These are phyloP conservation scores for Onygenales sp. DNA, from an alignment of 2,329 filamentous ascomycete species.

Conservation along the genomic window DNA sequence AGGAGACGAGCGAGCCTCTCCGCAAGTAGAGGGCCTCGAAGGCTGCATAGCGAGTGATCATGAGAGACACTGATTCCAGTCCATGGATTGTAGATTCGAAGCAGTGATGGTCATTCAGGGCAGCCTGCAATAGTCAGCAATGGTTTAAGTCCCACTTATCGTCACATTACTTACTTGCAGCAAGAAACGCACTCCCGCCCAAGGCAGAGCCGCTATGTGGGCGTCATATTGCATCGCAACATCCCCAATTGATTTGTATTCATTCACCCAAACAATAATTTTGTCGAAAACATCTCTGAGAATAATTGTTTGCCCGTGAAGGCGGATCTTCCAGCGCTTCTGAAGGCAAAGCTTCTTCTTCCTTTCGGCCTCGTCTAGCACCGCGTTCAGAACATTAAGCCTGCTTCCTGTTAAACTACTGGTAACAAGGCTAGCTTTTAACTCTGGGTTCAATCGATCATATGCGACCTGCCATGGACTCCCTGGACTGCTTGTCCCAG, in stretches of 20 bases:
- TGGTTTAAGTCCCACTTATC: too few species aligned
- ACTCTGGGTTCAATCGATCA: neutral
- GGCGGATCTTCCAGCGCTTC: slow-evolving; percentile 4
- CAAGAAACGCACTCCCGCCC: too few species aligned
- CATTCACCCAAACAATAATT: slow-evolving; percentile 12
- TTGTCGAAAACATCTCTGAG: slow-evolving; percentile 7
- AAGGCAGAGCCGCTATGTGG: too few species aligned
- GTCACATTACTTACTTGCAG: too few species aligned
- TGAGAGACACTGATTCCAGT: too few species aligned
- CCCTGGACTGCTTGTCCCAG: neutral
- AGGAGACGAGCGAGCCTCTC: too few species aligned
- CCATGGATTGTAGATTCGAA: too few species aligned
- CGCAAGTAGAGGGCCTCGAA: too few species aligned
- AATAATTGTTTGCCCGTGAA: slow-evolving; percentile 1
- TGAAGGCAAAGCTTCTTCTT: slow-evolving; percentile 2
- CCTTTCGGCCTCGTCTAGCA: neutral
- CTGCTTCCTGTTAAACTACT: neutral
- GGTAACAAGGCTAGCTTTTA: neutral
- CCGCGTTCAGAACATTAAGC: neutral
- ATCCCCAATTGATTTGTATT: slow-evolving; percentile 22
- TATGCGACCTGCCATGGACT: neutral
- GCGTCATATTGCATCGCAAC: slow-evolving; percentile 6
- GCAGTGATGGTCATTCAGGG: too few species aligned
- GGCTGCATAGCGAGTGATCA: too few species aligned
- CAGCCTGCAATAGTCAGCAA: too few species aligned